Evolutionary conservation across 768 basidiomycete genomes (phyloP), one percentile per base, ranked within the genome.

Genomic region (Podaxis mareebaensis): DNA sequence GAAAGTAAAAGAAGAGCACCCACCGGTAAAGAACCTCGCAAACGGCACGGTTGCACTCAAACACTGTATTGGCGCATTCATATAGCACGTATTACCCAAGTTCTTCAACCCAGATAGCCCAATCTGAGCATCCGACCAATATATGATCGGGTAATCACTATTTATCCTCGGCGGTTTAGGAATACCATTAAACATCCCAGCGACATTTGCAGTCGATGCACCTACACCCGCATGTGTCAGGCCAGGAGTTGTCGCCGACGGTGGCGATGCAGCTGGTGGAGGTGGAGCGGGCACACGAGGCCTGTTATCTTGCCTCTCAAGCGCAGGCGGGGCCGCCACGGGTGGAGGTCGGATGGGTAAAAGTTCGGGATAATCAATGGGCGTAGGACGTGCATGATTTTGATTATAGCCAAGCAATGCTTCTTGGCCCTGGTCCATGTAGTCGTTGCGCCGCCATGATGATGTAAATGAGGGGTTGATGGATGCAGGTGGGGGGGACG

Each of bases 21-120:
- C 71, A 95, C 95, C 91, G 3, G 88, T 89, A 70, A 99, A 99
- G 78, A 96, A 98, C 59, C 88, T 83, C 33, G 95, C 86, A 74
- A 99, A 96, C 0, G 96, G 96, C 6, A 92, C 86, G 0, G 96
- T 97, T 0, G 96, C 96, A 72, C 90, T 95, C 71, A 99, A 79
- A 74, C 97, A 99, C 75, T 99, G 97, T 15, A 99, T 86, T 5
- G 95, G 95, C 33, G 97, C 93, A 73, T 99, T 99, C 95, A 99
- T 99, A 72, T 99, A 99, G 74, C 97, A 99, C 7, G 97, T 99
- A 73, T 98, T 99, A 17, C 92, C 90, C 64, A 99, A 72, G 73
- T 99, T 99, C 84, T 96, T 96, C 72, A 99, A 74, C 3, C 96
- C 96, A 0, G 89, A 87, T 20, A 87, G 87, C 24, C 89, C 90